Evolutionary conservation across 2,329 filamentous ascomycete genomes (phyloP), one percentile per base, ranked within the genome.

Genomic region (Arthrobotrys sinensis): DNA sequence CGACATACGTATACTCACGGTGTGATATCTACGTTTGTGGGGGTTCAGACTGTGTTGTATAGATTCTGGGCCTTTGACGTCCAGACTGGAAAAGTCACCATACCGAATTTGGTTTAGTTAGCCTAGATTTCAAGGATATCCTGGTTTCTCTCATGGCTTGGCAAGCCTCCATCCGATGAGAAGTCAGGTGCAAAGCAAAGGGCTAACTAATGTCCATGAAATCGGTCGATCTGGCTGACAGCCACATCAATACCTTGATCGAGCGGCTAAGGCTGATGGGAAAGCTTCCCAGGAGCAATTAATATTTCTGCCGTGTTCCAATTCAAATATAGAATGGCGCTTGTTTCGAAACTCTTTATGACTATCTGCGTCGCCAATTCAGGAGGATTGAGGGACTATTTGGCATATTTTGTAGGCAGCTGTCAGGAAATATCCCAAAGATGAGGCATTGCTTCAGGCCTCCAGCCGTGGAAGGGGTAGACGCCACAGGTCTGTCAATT

Each of bases 311-410:
- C 63, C 70, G 62, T 63, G 32, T 55, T 63, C 38, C 48, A 63
- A 63, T 63, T 62, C 63, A 75, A 75, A 52, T 66, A 75, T 75
- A 60, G 70, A 48, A 52, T 64, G 34, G 52, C 43, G 28, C 43
- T 34, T 62, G 45, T 67, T 75, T 64, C 34, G 52, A 53, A 55
- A 52, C 70, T 12, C 34, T 28, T 62, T 24, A 11, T 7, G 24
- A 21, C 50, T 11, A 52, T 38, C 32, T 38, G 46, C 57, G 38
- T 65, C 53, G 46, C 63, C 53, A 75, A 63, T 75, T 62, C 19
- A 67, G 60, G 34, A 64, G 68, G 55, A 16, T 53, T 63, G 4
- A 40, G 12, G 16, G 12, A 10, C 19, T 40, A 24, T 68, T 57
- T 68, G 24, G 21, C 4, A 53, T n/a, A 21, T 50, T 45, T 71